A percentile compares a stretch with the other conserved stretches of the same genome.
These are phyloP conservation scores for Penicillium turbatum DNA, from an alignment of 495 filamentous ascomycete genomes.

Conservation along the genomic window DNA sequence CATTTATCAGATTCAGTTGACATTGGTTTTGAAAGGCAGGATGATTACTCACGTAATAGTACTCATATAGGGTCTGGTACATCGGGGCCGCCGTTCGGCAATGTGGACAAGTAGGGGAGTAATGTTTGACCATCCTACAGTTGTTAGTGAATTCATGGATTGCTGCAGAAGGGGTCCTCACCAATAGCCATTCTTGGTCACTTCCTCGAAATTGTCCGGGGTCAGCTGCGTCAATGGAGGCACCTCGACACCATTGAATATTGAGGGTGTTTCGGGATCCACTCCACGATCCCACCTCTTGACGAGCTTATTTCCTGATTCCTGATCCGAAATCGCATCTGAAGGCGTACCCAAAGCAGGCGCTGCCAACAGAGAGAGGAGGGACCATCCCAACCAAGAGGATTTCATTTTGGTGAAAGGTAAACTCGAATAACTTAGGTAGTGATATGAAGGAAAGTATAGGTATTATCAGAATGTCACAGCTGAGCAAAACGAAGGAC, in stretches of 20 bases:
- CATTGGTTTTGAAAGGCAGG: not conserved
- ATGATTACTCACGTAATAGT: conserved; percentile 61
- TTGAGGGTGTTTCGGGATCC: conserved; percentile 41
- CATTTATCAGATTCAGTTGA: conserved; percentile 16
- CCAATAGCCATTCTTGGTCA: conserved; percentile 63
- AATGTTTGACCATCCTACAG: conserved; percentile 68
- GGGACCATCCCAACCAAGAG: conserved; percentile 39
- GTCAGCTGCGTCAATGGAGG: conserved; percentile 66
- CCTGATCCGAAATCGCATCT: conserved; percentile 20
- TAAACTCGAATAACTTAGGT: conserved; percentile 16
- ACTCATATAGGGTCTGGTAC: conserved; percentile 93
- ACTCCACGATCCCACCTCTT: conserved; percentile 25
- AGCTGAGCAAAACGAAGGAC: conserved; percentile 21
- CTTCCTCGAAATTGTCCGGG: conserved; percentile 51
- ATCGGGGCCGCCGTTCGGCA: conserved; percentile 76
- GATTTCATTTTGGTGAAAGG: conserved; percentile 34
- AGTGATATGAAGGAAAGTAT: conserved; percentile 14
- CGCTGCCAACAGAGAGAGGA: conserved; percentile 40
- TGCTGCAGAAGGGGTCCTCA: conserved; percentile 20
- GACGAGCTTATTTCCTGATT: conserved; percentile 16
- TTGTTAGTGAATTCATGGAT: conserved; percentile 15
- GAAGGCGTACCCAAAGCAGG: conserved; percentile 35
- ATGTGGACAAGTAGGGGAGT: conserved; percentile 74
- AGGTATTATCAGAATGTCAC: conserved; percentile 11
- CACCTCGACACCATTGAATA: conserved; percentile 77